Percentiles rank a stretch among this genome's conserved stretches.
Conservation (phyloP, 768 basidiomycete genomes). For the Cubamyces sp. region DNA sequence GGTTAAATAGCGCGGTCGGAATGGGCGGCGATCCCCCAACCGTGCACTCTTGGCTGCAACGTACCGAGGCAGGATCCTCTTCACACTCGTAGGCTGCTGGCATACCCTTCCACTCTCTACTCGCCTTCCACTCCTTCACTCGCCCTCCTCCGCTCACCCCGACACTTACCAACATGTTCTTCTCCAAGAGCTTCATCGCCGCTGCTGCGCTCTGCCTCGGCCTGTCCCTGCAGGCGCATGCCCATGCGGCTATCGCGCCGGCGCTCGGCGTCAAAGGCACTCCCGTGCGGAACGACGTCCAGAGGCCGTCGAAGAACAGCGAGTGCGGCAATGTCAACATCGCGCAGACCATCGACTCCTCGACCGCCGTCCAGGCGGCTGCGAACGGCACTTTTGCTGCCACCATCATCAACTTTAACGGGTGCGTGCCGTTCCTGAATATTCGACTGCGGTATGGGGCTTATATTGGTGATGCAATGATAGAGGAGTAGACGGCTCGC, state of each 20-base stretch:
- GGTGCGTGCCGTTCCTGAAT: constrained; percentile 35
- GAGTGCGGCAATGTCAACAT: constrained; percentile 51
- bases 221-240: constrained; percentile 42
- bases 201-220: constrained; percentile 38
- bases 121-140: not conserved
- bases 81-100: constrained; percentile 19
- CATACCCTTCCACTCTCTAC: constrained; percentile 2
- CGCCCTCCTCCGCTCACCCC: not conserved
- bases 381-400: constrained; percentile 47
- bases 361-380: constrained; percentile 31
- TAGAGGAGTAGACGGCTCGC: constrained; percentile 53
- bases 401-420: constrained; percentile 51
- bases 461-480: not conserved
- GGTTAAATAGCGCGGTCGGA: constrained; percentile 4
- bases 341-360: constrained; percentile 42
- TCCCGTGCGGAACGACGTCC: constrained; percentile 33
- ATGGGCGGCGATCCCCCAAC: not conserved
- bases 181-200: constrained; percentile 34
- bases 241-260: constrained; percentile 48
- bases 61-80: constrained; percentile 30
- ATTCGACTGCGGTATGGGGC: not conserved
- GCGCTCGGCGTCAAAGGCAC: constrained; percentile 41
- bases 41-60: constrained; percentile 18
- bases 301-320: constrained; percentile 33
- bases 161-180: constrained; percentile 24